These are phyloP conservation scores for Cordyceps farinosa DNA, from an alignment of 2,329 filamentous ascomycete species.

Conservation along the genomic window DNA sequence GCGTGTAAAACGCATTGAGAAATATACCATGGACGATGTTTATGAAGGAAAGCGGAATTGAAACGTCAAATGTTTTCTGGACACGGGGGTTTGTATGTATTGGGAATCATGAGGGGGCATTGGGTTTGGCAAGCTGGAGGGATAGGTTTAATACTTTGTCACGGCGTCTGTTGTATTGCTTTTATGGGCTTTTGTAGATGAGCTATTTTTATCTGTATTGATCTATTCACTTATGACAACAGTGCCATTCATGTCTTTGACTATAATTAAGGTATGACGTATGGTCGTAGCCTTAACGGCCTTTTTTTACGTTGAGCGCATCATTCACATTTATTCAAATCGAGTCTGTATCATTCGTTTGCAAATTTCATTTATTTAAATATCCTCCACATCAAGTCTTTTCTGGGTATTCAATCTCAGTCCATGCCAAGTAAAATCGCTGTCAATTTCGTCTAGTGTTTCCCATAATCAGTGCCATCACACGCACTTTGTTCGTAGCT, in stretches of 20 bases:
- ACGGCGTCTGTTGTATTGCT: constrained; percentile 3
- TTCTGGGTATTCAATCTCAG: neutral
- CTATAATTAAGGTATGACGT: no score
- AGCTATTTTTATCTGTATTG: neutral
- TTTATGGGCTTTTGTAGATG: neutral
- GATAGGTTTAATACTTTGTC: neutral
- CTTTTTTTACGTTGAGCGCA: no score
- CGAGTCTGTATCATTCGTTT: no score
- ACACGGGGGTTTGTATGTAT: neutral
- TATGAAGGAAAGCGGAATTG: constrained; percentile 1
- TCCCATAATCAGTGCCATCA: neutral
- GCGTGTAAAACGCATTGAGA: neutral
- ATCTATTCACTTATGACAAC: no score
- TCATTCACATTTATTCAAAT: neutral
- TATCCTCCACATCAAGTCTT: constrained; percentile 8
- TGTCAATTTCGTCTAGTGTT: neutral
- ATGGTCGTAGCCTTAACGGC: neutral
- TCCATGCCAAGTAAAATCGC: no score
- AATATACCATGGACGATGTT: constrained; percentile 10
- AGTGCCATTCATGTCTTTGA: no score
- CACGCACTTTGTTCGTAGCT: neutral
- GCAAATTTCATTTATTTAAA: neutral
- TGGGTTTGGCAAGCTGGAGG: neutral
- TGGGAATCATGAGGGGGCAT: neutral
- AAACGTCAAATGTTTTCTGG: neutral